These are phyloP conservation scores for Alternaria conjuncta DNA, from an alignment of 2,329 filamentous ascomycete species.

Conservation along the genomic window DNA sequence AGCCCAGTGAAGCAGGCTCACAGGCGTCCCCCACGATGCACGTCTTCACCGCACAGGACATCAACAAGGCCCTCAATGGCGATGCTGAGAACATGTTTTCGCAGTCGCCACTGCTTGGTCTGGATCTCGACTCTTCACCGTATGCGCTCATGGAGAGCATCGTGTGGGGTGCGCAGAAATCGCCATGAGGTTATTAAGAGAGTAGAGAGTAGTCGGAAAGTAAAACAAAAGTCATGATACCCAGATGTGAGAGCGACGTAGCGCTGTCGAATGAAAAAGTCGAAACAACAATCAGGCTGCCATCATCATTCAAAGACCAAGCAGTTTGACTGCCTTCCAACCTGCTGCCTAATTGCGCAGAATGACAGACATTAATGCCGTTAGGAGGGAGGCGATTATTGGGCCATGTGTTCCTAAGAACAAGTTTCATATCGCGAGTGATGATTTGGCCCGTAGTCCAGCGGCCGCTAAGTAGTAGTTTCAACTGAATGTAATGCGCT, in stretches of 20 bases:
- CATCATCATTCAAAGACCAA: neutral
- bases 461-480: neutral
- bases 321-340: neutral
- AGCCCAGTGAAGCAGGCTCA: conserved; percentile 37
- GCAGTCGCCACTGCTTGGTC: conserved; percentile 44
- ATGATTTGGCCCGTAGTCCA: neutral
- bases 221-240: conserved; percentile 8
- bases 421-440: neutral
- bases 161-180: conserved; percentile 51
- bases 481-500: neutral
- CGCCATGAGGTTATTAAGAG: neutral
- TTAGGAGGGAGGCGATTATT: neutral
- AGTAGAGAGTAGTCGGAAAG: neutral
- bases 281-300: neutral
- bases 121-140: conserved; percentile 53
- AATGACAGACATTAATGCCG: neutral
- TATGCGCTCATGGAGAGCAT: conserved; percentile 59
- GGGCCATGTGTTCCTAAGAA: neutral
- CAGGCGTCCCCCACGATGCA: conserved; percentile 41
- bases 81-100: conserved; percentile 37
- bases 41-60: conserved; percentile 46
- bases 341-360: neutral
- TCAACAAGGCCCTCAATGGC: conserved; percentile 44
- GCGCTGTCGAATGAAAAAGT: neutral
- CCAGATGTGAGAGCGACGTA: conserved; percentile 1